phyloP scores from a whole-genome alignment of 495 filamentous ascomycete species.

The Aspergillus sparsus region DNA sequence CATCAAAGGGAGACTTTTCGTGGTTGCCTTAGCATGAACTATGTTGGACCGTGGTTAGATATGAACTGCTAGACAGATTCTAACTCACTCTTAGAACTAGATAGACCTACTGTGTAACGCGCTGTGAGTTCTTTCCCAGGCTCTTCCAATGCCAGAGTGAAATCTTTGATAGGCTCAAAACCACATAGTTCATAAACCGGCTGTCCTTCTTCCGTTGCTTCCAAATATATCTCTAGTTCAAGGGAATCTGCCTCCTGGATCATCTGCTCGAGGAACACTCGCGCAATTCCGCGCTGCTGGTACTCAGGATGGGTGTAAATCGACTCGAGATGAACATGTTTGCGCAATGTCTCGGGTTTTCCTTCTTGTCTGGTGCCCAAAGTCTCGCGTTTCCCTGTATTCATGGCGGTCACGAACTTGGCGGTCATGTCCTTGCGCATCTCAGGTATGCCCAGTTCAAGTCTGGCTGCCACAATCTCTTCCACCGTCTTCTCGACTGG shows the following conservation, averaged over 20 bases:
- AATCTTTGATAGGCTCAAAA: too few relatives aligned
- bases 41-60: too few relatives aligned
- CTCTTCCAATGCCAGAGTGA: too few relatives aligned
- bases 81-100: too few relatives aligned
- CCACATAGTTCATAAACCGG: constrained; percentile 57
- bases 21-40: too few relatives aligned
- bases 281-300: constrained; percentile 30
- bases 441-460: constrained; percentile 9
- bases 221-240: constrained; percentile 51
- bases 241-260: constrained; percentile 50
- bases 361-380: neutral
- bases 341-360: neutral
- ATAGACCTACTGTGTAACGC: too few relatives aligned
- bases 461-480: constrained; percentile 9
- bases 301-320: constrained; percentile 13
- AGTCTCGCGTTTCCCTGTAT: constrained; percentile 8
- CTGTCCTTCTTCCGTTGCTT: constrained; percentile 53
- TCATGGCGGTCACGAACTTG: neutral
- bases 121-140: too few relatives aligned
- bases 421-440: neutral
- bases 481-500: constrained; percentile 14
- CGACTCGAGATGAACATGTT: constrained; percentile 10
- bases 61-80: too few relatives aligned
- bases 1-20: too few relatives aligned
- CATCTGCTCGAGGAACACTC: constrained; percentile 51